These are phyloP conservation scores for Pseudonitzschia multistriata DNA, from an alignment of 108 stramenopile genomes.

Conservation along the genomic window DNA sequence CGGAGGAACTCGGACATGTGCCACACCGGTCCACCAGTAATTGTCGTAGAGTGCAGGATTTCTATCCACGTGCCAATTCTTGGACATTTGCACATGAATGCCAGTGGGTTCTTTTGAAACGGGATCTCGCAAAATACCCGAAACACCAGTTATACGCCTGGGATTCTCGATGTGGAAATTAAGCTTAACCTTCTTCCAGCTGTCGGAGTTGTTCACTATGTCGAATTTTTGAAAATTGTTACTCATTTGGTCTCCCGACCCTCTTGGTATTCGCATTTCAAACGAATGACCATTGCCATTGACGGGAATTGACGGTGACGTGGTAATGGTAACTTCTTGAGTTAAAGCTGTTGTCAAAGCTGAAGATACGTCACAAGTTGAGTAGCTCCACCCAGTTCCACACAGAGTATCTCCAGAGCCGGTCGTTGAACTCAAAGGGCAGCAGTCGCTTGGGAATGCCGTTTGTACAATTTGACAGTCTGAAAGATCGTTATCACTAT, in stretches of 20 bases:
- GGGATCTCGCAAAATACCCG: conserved; percentile 2
- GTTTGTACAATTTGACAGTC: too few relatives aligned
- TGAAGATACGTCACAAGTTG: too few relatives aligned
- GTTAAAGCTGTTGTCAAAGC: too few relatives aligned
- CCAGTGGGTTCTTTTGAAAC: neutral
- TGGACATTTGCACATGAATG: conserved; percentile 7
- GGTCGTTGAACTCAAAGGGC: too few relatives aligned
- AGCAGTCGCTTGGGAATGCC: too few relatives aligned
- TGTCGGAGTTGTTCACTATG: neutral
- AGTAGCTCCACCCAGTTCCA: too few relatives aligned
- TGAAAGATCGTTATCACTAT: too few relatives aligned
- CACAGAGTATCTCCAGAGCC: too few relatives aligned
- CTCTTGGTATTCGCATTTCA: too few relatives aligned
- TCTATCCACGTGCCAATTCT: neutral
- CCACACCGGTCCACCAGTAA: conserved; percentile 3
- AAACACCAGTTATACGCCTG: neutral
- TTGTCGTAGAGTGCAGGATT: neutral
- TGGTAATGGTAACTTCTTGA: too few relatives aligned
- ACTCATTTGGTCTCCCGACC: neutral
- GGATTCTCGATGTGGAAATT: conserved; percentile 3
- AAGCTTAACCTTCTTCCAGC: conserved; percentile 1
- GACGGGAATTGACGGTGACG: too few relatives aligned
- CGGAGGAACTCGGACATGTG: conserved; percentile 11
- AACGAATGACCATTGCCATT: too few relatives aligned
- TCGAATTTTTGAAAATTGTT: neutral